These are phyloP conservation scores for Solanum etuberosum DNA, from an alignment of 257 asterid genomes.

Conservation along the genomic window DNA sequence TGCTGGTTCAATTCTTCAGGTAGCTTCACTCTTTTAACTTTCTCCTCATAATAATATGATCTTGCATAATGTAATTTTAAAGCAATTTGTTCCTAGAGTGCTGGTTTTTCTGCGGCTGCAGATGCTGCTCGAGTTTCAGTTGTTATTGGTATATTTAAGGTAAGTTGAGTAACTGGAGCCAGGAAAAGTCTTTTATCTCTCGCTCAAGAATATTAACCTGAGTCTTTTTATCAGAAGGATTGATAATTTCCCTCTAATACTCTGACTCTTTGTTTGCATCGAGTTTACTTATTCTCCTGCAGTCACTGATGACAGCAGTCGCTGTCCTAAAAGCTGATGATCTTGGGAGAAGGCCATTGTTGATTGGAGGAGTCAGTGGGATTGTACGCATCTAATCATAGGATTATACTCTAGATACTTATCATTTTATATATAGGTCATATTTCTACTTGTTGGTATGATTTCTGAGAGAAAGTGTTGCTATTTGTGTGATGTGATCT, in stretches of 20 bases:
- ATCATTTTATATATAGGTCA: not conserved
- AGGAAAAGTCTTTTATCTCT: not conserved
- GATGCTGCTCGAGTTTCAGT: slow-evolving; percentile 95
- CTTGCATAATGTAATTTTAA: not conserved
- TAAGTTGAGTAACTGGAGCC: slow-evolving; percentile 13
- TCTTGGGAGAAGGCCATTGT: slow-evolving; percentile 88
- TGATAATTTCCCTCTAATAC: not conserved
- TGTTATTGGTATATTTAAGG: slow-evolving; percentile 84
- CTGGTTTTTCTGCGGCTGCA: slow-evolving; percentile 95
- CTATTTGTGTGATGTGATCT: not conserved
- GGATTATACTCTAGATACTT: not conserved
- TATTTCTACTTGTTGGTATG: not conserved
- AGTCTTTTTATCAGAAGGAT: not conserved
- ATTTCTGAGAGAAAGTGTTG: not conserved
- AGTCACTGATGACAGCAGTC: slow-evolving; percentile 87
- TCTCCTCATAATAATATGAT: not conserved
- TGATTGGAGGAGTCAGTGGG: slow-evolving; percentile 81
- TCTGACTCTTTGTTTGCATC: not conserved
- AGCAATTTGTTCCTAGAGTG: slow-evolving; percentile 38
- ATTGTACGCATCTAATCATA: slow-evolving; percentile 46
- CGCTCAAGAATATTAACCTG: not conserved
- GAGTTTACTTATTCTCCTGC: slow-evolving; percentile 9
- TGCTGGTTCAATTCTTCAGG: slow-evolving; percentile 98
- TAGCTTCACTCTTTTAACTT: slow-evolving; percentile 3
- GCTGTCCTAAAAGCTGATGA: slow-evolving; percentile 95